These are phyloP conservation scores for Globisporangium acanthophoron DNA, from an alignment of 352 stramenopile genomes.

Conservation along the genomic window DNA sequence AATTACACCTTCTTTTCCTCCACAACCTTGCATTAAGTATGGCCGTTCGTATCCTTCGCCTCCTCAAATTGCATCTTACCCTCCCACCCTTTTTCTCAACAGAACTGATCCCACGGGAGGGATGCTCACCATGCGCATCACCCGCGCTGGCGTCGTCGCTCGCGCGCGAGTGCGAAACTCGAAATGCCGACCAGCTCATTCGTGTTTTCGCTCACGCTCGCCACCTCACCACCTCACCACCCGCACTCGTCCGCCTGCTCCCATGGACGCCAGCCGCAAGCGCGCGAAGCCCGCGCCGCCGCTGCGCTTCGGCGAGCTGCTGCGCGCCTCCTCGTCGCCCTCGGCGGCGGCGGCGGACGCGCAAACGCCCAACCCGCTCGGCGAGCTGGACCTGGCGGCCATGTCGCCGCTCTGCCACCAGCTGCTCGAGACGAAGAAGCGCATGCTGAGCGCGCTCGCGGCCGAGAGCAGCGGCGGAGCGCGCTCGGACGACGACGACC, in stretches of 20 bases:
- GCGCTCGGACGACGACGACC: slow-evolving; percentile 34
- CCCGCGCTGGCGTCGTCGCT: no score
- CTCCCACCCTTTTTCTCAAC: no score
- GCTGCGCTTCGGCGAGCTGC: neutral
- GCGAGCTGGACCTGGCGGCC: slow-evolving; percentile 13
- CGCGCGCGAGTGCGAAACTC: no score
- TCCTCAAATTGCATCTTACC: neutral
- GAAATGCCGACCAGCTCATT: no score
- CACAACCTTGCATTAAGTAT: no score
- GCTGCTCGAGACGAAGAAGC: slow-evolving; percentile 38
- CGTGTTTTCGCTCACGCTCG: neutral
- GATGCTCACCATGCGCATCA: no score
- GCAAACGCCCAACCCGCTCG: neutral
- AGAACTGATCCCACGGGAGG: no score
- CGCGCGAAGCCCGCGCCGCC: neutral
- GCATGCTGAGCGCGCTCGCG: slow-evolving; percentile 33
- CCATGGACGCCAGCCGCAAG: slow-evolving; percentile 1
- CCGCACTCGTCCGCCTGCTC: neutral
- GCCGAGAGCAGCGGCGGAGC: slow-evolving; percentile 32
- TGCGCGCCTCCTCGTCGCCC: neutral
- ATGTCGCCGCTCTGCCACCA: slow-evolving; percentile 31
- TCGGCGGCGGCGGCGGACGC: neutral
- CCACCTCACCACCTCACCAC: no score
- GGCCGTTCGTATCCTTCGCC: no score
- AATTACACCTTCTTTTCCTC: no score